These are phyloP conservation scores for Candida sanyaensis DNA, from an alignment of 1,139 yeast species.

Conservation along the genomic window DNA sequence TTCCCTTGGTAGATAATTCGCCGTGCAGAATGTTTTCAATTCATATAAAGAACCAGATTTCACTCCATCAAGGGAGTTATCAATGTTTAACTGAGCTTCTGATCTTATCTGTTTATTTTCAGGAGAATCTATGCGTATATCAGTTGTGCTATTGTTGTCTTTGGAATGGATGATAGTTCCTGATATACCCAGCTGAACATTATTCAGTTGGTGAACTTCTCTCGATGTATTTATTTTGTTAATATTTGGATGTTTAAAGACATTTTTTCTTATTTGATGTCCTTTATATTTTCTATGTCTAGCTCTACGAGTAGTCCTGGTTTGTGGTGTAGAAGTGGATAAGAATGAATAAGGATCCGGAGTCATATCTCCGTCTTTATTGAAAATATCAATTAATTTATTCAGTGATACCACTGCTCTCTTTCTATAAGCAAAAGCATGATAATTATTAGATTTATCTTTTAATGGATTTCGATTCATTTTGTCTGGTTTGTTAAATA, in stretches of 20 bases:
- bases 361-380: neutral
- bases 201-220: no score
- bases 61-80: no score
- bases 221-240: no score
- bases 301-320: neutral
- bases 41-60: neutral
- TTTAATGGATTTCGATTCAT: neutral
- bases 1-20: slow-evolving; percentile 1
- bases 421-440: neutral
- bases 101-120: no score
- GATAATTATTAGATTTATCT: neutral
- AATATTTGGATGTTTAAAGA: no score
- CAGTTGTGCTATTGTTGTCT: no score
- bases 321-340: slow-evolving; percentile 11
- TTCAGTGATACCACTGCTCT: slow-evolving; percentile 4
- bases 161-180: no score
- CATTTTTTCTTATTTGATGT: no score
- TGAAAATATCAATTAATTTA: slow-evolving; percentile 4
- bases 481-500: neutral
- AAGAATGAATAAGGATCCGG: slow-evolving; percentile 1
- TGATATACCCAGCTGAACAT: no score
- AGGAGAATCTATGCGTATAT: no score
- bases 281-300: neutral
- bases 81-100: no score
- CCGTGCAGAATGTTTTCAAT: slow-evolving; percentile 7